phyloP scores from a whole-genome alignment of 768 basidiomycete genomes.

The Ramaria sp. region DNA sequence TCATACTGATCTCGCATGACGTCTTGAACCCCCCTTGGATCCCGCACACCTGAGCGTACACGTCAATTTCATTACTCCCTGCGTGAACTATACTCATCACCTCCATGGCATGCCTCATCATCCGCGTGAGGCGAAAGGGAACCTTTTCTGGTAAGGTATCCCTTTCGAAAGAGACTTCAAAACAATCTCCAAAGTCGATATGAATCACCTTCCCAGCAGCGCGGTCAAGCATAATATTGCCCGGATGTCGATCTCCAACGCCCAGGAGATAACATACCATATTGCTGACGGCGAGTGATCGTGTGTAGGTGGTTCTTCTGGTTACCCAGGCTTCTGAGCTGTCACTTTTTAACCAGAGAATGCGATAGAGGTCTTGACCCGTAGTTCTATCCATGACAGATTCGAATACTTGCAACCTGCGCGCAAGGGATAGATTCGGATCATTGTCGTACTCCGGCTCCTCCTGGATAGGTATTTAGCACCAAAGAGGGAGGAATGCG shows the following conservation, averaged over 20 bases:
- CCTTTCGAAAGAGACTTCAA: slow-evolving; percentile 30
- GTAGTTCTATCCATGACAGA: slow-evolving; percentile 40
- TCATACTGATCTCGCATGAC: slow-evolving; percentile 33
- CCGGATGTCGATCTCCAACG: slow-evolving; percentile 38
- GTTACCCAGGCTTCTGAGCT: slow-evolving; percentile 42
- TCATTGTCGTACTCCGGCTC: slow-evolving; percentile 91
- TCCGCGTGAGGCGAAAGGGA: slow-evolving; percentile 38
- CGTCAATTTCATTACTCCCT: too few relatives aligned
- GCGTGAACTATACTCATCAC: too few relatives aligned
- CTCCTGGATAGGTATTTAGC: slow-evolving; percentile 46
- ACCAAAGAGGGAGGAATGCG: not conserved
- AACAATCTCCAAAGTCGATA: slow-evolving; percentile 36
- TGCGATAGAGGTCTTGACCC: slow-evolving; percentile 39
- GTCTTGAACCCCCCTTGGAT: slow-evolving; percentile 36
- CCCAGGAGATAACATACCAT: slow-evolving; percentile 42
- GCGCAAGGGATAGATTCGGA: slow-evolving; percentile 27
- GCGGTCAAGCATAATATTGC: slow-evolving; percentile 35
- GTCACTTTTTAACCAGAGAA: slow-evolving; percentile 37
- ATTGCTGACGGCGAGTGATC: slow-evolving; percentile 33
- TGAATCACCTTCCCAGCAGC: slow-evolving; percentile 34
- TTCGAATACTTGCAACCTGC: slow-evolving; percentile 42
- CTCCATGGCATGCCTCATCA: slow-evolving; percentile 42
- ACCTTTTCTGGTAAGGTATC: slow-evolving; percentile 40
- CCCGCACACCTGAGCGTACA: slow-evolving; percentile 25
- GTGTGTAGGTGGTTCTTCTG: slow-evolving; percentile 34